phyloP scores from a whole-genome alignment of 2,329 filamentous ascomycete genomes.

The Xylariaceae sp. region DNA sequence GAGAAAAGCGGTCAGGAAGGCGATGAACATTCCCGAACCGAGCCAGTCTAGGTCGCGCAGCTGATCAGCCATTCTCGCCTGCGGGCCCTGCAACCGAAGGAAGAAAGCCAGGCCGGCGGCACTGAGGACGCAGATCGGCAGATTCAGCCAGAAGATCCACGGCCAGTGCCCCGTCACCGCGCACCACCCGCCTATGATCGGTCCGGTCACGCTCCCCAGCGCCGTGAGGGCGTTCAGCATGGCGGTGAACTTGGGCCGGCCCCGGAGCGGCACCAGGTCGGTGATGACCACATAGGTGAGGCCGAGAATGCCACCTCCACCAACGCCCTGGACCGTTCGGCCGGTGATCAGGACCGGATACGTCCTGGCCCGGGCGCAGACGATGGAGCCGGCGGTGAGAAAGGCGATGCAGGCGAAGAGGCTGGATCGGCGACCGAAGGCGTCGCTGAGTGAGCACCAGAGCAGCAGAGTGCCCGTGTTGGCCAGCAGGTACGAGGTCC shows the following conservation, averaged over 20 bases:
- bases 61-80: neutral
- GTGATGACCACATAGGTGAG: conserved; percentile 16
- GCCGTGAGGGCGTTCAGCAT: conserved; percentile 11
- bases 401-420: conserved; percentile 17
- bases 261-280: conserved; percentile 19
- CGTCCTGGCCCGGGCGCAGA: conserved; percentile 12
- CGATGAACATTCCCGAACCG: conserved; percentile 13
- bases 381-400: conserved; percentile 23
- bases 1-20: conserved; percentile 9
- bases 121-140: conserved; percentile 9
- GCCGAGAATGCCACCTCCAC: conserved; percentile 15
- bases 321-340: conserved; percentile 14
- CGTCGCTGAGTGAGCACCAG: conserved; percentile 12
- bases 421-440: conserved; percentile 15
- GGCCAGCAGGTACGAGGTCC: conserved; percentile 15
- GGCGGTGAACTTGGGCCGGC: conserved; percentile 11
- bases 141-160: conserved; percentile 16
- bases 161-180: conserved; percentile 10
- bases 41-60: conserved; percentile 19
- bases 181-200: conserved; percentile 14
- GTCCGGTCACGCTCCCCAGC: conserved; percentile 12
- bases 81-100: neutral
- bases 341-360: conserved; percentile 9
- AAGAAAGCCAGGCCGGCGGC: neutral
- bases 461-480: conserved; percentile 2